A percentile compares a stretch with the other conserved stretches of the same genome.
phyloP scores from a whole-genome alignment of 345 rosid species.

The Mallotus nudiflorus region DNA sequence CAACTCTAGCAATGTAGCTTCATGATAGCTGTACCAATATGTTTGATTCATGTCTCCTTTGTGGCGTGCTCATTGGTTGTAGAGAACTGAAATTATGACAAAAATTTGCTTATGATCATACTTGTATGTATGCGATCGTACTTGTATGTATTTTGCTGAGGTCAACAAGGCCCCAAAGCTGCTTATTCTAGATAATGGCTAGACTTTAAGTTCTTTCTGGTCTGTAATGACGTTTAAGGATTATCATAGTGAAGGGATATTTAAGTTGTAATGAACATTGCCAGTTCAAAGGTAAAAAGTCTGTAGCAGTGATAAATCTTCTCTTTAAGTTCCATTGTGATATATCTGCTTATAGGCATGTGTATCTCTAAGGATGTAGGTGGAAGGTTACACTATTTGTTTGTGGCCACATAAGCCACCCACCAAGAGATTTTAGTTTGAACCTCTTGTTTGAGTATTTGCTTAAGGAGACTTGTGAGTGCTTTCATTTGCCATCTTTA shows the following conservation, averaged over 20 bases:
- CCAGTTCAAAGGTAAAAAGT: not conserved
- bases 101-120: not conserved
- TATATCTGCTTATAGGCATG: not conserved
- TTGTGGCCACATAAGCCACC: not conserved
- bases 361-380: not conserved
- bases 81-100: not conserved
- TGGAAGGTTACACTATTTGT: not conserved
- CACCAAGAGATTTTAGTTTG: too few relatives aligned
- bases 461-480: not conserved
- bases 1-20: not conserved
- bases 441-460: not conserved
- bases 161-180: not conserved
- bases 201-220: not conserved
- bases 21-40: not conserved
- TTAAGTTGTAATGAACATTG: too few relatives aligned
- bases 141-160: not conserved
- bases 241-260: too few relatives aligned
- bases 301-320: not conserved
- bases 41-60: not conserved
- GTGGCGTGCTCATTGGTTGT: not conserved
- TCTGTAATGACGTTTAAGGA: too few relatives aligned
- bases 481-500: not conserved
- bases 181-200: too few relatives aligned
- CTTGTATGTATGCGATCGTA: too few relatives aligned
- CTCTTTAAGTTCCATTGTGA: not conserved